Conservation (phyloP, 2,329 filamentous ascomycete species). For the Fusarium fujikuroi region DNA sequence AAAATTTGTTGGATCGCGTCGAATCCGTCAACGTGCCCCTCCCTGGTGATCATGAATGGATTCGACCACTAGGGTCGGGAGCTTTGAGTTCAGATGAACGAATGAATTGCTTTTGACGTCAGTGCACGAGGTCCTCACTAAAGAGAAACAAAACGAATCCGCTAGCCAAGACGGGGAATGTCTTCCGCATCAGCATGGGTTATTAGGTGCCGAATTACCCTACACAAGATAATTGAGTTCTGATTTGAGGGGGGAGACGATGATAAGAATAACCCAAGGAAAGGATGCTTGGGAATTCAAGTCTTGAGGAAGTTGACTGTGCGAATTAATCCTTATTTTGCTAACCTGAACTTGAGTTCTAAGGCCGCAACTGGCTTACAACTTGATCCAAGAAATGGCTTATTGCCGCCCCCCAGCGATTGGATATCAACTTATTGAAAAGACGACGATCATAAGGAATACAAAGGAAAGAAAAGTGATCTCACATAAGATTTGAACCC, state of each 20-base stretch:
- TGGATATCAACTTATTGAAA: not conserved
- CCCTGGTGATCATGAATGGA: slow-evolving; percentile 15
- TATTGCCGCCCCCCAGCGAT: not conserved
- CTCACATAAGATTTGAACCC: not conserved
- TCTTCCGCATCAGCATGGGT: not conserved
- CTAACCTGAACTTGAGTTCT: not conserved
- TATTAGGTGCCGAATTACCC: slow-evolving; percentile 11
- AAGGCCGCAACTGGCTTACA: not conserved
- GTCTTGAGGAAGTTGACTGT: not conserved
- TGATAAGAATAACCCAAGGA: not conserved
- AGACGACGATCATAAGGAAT: not conserved
- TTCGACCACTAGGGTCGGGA: slow-evolving; percentile 3
- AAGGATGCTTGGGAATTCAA: not conserved
- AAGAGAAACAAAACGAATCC: slow-evolving; percentile 9
- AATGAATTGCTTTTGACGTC: slow-evolving; percentile 33
- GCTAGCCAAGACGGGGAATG: slow-evolving; percentile 16
- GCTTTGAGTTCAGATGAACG: not conserved
- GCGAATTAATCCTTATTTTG: not conserved
- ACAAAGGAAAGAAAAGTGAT: not conserved
- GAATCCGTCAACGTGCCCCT: slow-evolving; percentile 32
- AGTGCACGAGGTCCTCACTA: slow-evolving; percentile 23
- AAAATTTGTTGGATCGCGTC: slow-evolving; percentile 11
- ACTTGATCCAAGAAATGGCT: rapidly evolving
- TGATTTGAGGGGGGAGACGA: not conserved
- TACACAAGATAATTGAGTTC: not conserved